phyloP scores from a whole-genome alignment of 2,329 filamentous ascomycete species.

The Colletotrichum lentis region DNA sequence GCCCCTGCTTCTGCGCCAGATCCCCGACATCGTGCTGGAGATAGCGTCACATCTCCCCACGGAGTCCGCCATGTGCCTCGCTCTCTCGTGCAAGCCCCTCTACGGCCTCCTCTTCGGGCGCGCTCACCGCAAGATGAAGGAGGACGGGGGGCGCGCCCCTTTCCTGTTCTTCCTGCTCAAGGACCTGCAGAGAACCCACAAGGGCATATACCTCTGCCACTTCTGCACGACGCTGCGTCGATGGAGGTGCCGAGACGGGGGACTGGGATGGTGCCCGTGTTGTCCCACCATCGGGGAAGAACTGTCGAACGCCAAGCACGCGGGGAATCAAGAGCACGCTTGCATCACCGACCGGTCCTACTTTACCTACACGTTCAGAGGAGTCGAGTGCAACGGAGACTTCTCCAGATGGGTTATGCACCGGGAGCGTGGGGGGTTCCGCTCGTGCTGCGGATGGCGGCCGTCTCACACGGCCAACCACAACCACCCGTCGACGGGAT shows the following conservation, averaged over 20 bases:
- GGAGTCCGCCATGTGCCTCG: conserved; percentile 28
- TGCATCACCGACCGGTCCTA: conserved; percentile 5
- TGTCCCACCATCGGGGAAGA: neutral
- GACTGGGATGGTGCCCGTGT: neutral
- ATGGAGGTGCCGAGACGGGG: conserved; percentile 14
- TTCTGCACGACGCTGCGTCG: conserved; percentile 5
- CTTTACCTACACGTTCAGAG: conserved; percentile 4
- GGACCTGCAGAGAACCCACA: neutral
- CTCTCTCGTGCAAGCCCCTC: conserved; percentile 28
- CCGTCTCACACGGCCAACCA: neutral
- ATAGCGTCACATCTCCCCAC: conserved; percentile 31
- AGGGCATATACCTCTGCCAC: conserved; percentile 20
- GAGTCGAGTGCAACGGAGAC: neutral
- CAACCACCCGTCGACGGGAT: too few species aligned
- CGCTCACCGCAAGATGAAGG: conserved; percentile 1
- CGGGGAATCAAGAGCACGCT: neutral
- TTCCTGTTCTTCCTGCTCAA: conserved; percentile 28
- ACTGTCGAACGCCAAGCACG: neutral
- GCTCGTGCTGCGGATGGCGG: neutral
- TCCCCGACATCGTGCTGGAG: conserved; percentile 28
- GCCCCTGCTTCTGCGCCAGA: conserved; percentile 19
- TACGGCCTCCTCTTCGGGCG: conserved; percentile 22
- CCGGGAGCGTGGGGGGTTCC: conserved; percentile 6
- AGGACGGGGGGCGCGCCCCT: neutral
- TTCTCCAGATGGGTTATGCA: conserved; percentile 12